Evolutionary conservation across 1,284 basidiomycete genomes (phyloP).

Genomic region (Ustilago tritici): DNA sequence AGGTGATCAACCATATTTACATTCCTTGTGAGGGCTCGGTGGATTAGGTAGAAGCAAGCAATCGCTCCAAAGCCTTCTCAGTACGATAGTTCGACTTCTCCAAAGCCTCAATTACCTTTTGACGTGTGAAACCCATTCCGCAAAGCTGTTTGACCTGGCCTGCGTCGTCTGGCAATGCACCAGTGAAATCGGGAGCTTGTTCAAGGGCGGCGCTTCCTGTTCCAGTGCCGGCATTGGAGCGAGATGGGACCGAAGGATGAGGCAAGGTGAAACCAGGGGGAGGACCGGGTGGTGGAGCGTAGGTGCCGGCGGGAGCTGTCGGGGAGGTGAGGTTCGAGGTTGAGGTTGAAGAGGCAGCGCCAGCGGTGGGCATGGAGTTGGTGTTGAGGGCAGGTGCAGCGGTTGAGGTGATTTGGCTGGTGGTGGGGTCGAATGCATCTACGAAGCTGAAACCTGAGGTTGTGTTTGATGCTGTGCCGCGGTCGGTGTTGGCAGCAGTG

Average conservation of each 20-base stretch:
- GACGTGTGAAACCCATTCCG: slow-evolving; percentile 67
- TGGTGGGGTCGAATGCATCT: slow-evolving; percentile 56
- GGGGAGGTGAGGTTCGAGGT: slow-evolving; percentile 17
- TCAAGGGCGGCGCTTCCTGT: slow-evolving; percentile 9
- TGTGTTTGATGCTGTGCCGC: slow-evolving; percentile 31
- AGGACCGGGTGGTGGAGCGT: slow-evolving; percentile 50
- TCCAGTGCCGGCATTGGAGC: slow-evolving; percentile 11
- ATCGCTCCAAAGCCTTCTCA: slow-evolving; percentile 64
- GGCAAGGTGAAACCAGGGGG: slow-evolving; percentile 36
- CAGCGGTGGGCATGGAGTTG: not conserved
- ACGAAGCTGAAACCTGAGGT: slow-evolving; percentile 61
- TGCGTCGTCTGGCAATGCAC: slow-evolving; percentile 64
- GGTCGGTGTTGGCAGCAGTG: slow-evolving; percentile 9
- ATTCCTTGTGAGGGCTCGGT: not conserved
- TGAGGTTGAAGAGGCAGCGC: slow-evolving; percentile 11
- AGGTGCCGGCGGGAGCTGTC: slow-evolving; percentile 27
- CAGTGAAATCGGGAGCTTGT: slow-evolving; percentile 42
- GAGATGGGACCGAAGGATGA: slow-evolving; percentile 27
- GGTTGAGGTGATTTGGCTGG: slow-evolving; percentile 9
- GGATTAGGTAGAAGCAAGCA: slow-evolving; percentile 45
- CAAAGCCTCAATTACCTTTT: slow-evolving; percentile 63
- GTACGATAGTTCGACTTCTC: slow-evolving; percentile 67
- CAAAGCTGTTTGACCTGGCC: slow-evolving; percentile 65
- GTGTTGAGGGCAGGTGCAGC: slow-evolving; percentile 13
- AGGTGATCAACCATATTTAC: slow-evolving; percentile 3